Base-by-base conservation (phyloP, 2,329 filamentous ascomycete species). In the Trichoderma semiorbis region DNA sequence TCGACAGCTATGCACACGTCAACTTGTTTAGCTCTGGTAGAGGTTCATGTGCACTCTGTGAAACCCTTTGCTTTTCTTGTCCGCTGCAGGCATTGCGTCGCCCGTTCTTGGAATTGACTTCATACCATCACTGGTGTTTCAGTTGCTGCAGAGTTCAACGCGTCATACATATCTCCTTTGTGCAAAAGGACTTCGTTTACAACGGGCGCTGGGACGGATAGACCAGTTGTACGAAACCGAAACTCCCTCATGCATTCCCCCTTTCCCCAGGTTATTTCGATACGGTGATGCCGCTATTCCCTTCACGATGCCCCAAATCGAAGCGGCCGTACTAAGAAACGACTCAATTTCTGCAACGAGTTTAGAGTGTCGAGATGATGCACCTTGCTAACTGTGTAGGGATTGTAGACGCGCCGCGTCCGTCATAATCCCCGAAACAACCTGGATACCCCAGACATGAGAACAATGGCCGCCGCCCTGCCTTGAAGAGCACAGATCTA, bases 401-500 rank as follows among this genome's bases (percentile, higher is more conserved):
- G 55, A 26, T 47, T 16, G n/a, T 60, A 60, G 39, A 43, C 65
- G 65, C 55, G 65, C 53, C 65, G 62, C 62, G 64, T 34, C 50
- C 26, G 64, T n/a, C 11, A 58, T 58, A 39, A 50, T 34, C 36
- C 55, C 55, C 65, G 24, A 61, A 24, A 55, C 30, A n/a, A 21
- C 55, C 43, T 69, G 53, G 64, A 60, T 69, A 69, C 65, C 65
- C 65, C 65, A 60, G 65, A 60, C 36, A 43, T 39, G 11, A 58
- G 24, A 30, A 21, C 36, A 43, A 32, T 50, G 28, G 34, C 50
- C 16, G 30, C 61, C 10, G 24, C 26, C 36, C 4, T 21, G n/a
- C 16, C n/a, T 61, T 60, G 34, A 24, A 34, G 36, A 39, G 34
- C 36, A 58, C 39, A 47, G n/a, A 50, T 69, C 14, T 28, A 32